Conservation (phyloP, 148 eudicot genomes). For the Cornus suecica region DNA sequence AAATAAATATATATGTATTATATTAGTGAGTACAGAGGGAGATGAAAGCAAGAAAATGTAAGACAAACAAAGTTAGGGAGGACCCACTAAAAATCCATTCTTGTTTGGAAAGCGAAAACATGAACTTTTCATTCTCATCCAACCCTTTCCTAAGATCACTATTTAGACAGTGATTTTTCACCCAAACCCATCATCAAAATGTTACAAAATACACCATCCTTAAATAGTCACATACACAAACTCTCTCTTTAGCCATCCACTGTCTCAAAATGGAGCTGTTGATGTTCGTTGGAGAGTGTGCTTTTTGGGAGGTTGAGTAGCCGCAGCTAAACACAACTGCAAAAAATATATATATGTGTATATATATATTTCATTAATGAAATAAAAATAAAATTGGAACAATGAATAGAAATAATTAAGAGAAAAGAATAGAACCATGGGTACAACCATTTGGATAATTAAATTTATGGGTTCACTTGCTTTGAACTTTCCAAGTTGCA, state of each 20-base stretch:
- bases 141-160: slow-evolving; percentile 8
- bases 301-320: slow-evolving; percentile 28
- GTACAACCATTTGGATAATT: not conserved
- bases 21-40: too few species aligned
- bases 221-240: too few species aligned
- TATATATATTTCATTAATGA: not conserved
- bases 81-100: not conserved
- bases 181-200: slow-evolving; percentile 5
- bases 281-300: slow-evolving; percentile 30
- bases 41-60: too few species aligned
- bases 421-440: not conserved
- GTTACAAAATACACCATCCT: not conserved
- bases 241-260: not conserved
- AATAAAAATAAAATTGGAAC: not conserved
- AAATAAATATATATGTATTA: too few species aligned
- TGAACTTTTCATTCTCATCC: not conserved
- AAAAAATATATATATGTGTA: not conserved
- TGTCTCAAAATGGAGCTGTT: slow-evolving; percentile 42
- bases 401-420: not conserved
- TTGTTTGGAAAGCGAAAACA: not conserved
- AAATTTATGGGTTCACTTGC: not conserved
- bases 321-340: slow-evolving; percentile 23
- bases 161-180: not conserved
- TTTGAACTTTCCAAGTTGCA: not conserved
- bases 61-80: not conserved